Base-by-base conservation (phyloP, 495 filamentous ascomycete species). In the Lindgomyces ingoldianus region DNA sequence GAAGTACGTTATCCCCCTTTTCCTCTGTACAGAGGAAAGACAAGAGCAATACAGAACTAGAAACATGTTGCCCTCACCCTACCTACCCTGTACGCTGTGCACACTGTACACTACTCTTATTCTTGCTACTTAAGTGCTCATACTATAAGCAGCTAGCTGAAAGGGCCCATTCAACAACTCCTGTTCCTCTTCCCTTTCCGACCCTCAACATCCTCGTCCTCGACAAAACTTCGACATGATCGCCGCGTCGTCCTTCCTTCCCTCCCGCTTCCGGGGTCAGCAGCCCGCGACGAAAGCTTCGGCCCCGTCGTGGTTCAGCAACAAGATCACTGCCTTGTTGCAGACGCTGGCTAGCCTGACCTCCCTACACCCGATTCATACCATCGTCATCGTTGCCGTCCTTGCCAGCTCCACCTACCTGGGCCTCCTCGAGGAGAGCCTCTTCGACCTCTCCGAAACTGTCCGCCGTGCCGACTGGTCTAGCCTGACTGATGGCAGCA, bases 331-430 rank as follows among this genome's bases (percentile, higher is more conserved):
- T 2, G 83, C 85, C 10, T 76, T 85, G 41, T 80, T 98, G 1
- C 89, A 92, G 72, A 83, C 83, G 24, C 77, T 98, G 60, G 89
- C 94, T 50, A 87, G 85, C 60, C 83, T 87, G 60, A 91, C 95
- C 56, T 96, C 90, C 73, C 85, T 89, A 16, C 92, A 98, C 74
- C 94, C 94, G 0, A 93, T 98, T 59, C 92, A 97, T 71, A 96
- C 93, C 21, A 91, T 98, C 60, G 91, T 94, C 51, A 83, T 91
- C 58, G 87, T 97, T 60, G 90, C 91, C 22, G 75, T 97, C 25
- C 77, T 98, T 30, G 95, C 91, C 27, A 97, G 93, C 68, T 94
- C 91, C 12, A 93, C 91, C 29, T 98, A 98, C 73, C 87, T 97
- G 42, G 91, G 91, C 36, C 81, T 97, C 24, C 81, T 98, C 21